Evolutionary conservation across 1,284 basidiomycete genomes (phyloP).

Genomic region (Fomitopsis betulina): DNA sequence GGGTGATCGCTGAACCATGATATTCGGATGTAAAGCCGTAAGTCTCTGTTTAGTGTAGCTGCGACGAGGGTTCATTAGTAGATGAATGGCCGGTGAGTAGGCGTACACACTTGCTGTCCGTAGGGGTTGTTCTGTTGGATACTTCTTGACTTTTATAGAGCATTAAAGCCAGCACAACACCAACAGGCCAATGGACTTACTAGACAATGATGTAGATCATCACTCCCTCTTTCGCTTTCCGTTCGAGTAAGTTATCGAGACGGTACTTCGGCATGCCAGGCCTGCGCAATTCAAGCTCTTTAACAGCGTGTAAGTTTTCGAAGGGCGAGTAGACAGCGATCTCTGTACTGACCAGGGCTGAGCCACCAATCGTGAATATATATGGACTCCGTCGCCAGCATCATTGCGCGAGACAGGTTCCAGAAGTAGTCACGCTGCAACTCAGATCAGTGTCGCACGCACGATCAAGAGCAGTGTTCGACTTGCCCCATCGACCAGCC

Average conservation of each 20-base stretch:
- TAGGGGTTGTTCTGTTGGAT: conserved; percentile 93
- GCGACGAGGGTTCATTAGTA: conserved; percentile 14
- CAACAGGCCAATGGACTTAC: conserved; percentile 36
- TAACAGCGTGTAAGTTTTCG: neutral
- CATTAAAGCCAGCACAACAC: conserved; percentile 1
- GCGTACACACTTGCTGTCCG: conserved; percentile 73
- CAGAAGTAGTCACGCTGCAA: conserved; percentile 90
- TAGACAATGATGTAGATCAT: conserved; percentile 97
- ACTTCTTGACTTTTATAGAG: conserved; percentile 79
- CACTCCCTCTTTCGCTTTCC: conserved; percentile 94
- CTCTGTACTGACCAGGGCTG: conserved; percentile 57
- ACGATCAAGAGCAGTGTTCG: neutral
- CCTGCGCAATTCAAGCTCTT: conserved; percentile 81
- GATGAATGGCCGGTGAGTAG: conserved; percentile 5
- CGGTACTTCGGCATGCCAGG: conserved; percentile 86
- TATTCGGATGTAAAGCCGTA: conserved; percentile 85
- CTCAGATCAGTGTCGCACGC: neutral
- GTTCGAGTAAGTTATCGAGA: conserved; percentile 83
- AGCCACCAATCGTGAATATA: conserved; percentile 98
- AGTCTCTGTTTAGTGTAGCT: conserved; percentile 92
- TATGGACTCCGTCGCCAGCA: conserved; percentile 85
- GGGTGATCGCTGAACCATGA: conserved; percentile 95
- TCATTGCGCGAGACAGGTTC: conserved; percentile 93
- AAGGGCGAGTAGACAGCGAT: neutral
- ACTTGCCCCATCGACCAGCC: conserved; percentile 94